Evolutionary conservation across 768 basidiomycete species (phyloP).

Genomic region (Neoboletus brunneissimus): DNA sequence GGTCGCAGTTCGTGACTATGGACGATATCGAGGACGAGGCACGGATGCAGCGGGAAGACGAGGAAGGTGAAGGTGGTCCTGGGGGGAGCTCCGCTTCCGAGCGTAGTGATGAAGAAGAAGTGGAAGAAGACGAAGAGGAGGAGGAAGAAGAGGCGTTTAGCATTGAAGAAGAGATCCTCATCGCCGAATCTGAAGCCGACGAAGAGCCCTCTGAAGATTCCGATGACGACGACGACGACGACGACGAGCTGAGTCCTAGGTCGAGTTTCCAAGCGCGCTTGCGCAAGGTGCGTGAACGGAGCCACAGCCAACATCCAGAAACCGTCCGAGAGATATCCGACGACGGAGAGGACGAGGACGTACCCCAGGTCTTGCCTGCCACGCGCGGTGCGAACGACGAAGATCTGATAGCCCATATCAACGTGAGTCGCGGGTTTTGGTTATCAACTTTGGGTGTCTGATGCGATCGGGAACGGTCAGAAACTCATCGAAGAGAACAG

Average conservation of each 20-base stretch:
- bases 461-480: slow-evolving; percentile 46
- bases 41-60: slow-evolving; percentile 49
- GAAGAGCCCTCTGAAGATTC: slow-evolving; percentile 30
- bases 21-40: slow-evolving; percentile 63
- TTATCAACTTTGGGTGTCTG: neutral
- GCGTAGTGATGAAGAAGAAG: slow-evolving; percentile 31
- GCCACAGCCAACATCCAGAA: slow-evolving; percentile 14
- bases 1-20: slow-evolving; percentile 52
- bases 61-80: slow-evolving; percentile 31
- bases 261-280: slow-evolving; percentile 38
- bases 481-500: slow-evolving; percentile 59
- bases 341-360: slow-evolving; percentile 28
- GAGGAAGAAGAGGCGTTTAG: slow-evolving; percentile 40
- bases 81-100: slow-evolving; percentile 27
- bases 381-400: slow-evolving; percentile 57
- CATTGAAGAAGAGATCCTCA: slow-evolving; percentile 46
- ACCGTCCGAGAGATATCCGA: slow-evolving; percentile 13
- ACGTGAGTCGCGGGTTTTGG: slow-evolving; percentile 39
- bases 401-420: slow-evolving; percentile 49
- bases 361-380: slow-evolving; percentile 17
- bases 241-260: slow-evolving; percentile 32
- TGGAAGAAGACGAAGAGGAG: slow-evolving; percentile 31
- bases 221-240: slow-evolving; percentile 33
- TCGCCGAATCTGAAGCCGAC: slow-evolving; percentile 32
- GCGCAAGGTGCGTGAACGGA: slow-evolving; percentile 28